A percentile compares a stretch with the other conserved stretches of the same genome.
phyloP scores from a whole-genome alignment of 345 rosid genomes.

The Excoecaria agallocha region DNA sequence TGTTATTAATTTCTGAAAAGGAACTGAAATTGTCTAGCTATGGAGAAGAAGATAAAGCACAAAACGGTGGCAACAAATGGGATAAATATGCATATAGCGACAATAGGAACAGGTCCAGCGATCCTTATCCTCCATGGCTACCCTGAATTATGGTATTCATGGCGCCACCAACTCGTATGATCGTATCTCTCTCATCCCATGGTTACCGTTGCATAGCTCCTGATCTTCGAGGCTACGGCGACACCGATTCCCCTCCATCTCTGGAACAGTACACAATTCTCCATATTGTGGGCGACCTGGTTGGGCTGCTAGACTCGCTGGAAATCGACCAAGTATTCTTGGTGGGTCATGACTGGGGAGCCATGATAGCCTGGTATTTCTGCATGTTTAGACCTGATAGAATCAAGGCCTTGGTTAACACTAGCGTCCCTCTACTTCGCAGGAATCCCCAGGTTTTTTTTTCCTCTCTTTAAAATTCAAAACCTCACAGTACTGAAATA shows the following conservation, averaged over 20 bases:
- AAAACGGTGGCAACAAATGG: not conserved
- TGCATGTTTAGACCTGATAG: not conserved
- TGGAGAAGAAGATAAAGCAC: slow-evolving; percentile 4
- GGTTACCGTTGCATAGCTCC: slow-evolving; percentile 2
- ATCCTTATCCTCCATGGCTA: not conserved
- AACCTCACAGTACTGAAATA: no score
- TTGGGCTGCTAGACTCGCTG: not conserved
- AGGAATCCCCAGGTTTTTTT: not conserved
- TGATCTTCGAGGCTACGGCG: not conserved
- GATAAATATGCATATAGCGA: not conserved
- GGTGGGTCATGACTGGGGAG: slow-evolving; percentile 3
- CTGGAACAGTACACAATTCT: not conserved
- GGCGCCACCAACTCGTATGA: not conserved
- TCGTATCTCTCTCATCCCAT: not conserved
- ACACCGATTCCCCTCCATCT: not conserved
- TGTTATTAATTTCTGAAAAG: no score
- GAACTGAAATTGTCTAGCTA: not conserved
- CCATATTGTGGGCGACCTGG: not conserved
- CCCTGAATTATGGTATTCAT: not conserved
- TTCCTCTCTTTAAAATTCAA: no score
- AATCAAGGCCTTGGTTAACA: slow-evolving; percentile 1
- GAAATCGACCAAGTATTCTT: not conserved
- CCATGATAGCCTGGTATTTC: not conserved
- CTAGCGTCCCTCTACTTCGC: not conserved
- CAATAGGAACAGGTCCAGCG: not conserved